Evolutionary conservation across 1,284 basidiomycete species (phyloP).

Genomic region (Phylloporus gajari): DNA sequence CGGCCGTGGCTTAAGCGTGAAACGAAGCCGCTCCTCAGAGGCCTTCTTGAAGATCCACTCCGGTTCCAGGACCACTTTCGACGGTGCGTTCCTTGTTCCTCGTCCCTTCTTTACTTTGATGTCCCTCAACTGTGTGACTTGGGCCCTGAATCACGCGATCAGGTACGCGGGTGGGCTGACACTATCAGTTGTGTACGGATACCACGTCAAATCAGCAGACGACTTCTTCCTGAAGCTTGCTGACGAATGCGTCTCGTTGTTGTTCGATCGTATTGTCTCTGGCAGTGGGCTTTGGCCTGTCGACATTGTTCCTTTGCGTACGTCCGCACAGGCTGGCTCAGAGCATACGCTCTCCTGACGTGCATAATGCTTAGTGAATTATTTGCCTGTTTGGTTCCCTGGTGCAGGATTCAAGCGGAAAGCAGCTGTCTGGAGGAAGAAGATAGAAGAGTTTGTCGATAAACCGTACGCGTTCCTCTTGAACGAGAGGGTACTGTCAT

Average conservation of each 20-base stretch:
- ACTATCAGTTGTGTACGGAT: conserved; percentile 72
- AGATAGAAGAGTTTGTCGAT: conserved; percentile 74
- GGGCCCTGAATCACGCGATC: conserved; percentile 18
- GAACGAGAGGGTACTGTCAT: conserved; percentile 58
- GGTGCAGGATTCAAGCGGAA: conserved; percentile 62
- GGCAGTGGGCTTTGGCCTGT: conserved; percentile 77
- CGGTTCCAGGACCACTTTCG: conserved; percentile 56
- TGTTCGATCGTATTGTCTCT: conserved; percentile 69
- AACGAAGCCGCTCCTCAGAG: conserved; percentile 60
- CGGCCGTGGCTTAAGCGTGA: conserved; percentile 66
- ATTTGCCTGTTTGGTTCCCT: conserved; percentile 58
- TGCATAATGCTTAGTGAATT: conserved; percentile 40
- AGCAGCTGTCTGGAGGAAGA: conserved; percentile 69
- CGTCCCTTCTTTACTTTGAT: neutral
- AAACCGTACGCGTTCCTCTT: conserved; percentile 69
- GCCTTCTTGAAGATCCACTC: conserved; percentile 55
- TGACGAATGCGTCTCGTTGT: conserved; percentile 67
- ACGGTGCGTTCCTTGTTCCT: conserved; percentile 40
- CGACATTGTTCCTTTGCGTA: conserved; percentile 64
- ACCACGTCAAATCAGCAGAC: conserved; percentile 60
- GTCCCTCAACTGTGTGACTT: neutral
- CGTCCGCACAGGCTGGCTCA: conserved; percentile 22
- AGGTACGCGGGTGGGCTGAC: conserved; percentile 71
- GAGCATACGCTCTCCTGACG: conserved; percentile 13
- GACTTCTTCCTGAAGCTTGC: conserved; percentile 69